These are phyloP conservation scores for Candida ovalis DNA, from an alignment of 805 yeast genomes.

Conservation along the genomic window DNA sequence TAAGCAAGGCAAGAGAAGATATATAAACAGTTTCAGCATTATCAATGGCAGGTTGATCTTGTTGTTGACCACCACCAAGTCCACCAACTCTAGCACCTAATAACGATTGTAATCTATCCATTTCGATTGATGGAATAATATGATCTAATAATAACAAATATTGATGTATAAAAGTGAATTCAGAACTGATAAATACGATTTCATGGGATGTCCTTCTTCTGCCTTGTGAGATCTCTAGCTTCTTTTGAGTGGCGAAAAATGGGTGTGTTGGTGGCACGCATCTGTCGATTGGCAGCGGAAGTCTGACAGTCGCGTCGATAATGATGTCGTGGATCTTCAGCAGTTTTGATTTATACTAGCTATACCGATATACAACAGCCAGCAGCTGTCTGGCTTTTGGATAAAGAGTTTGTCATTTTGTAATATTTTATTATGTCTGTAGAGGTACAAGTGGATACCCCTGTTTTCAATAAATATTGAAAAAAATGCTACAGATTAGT, in stretches of 20 bases:
- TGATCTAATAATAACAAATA: no score
- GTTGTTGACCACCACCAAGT: slow-evolving; percentile 26
- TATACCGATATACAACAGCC: no score
- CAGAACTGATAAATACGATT: no score
- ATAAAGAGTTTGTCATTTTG: no score
- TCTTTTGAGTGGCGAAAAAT: background rate
- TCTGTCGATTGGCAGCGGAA: background rate
- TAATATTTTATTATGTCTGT: no score
- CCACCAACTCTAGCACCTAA: slow-evolving; percentile 33
- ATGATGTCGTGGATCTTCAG: background rate
- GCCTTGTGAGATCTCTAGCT: background rate
- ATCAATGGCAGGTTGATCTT: slow-evolving; percentile 82
- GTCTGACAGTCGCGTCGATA: background rate
- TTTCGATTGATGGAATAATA: slow-evolving; percentile 6
- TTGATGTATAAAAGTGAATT: no score
- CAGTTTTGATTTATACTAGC: no score
- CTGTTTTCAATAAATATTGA: no score
- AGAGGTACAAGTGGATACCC: no score
- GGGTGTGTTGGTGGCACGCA: background rate
- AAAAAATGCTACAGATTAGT: no score
- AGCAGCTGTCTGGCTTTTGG: no score
- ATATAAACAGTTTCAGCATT: slow-evolving; percentile 95
- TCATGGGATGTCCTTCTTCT: background rate
- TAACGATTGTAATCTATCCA: slow-evolving; percentile 33
- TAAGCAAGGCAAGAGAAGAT: slow-evolving; percentile 88